Percentiles rank a stretch among this genome's conserved stretches.
These are phyloP conservation scores for Pichia deserticola DNA, from an alignment of 805 yeast species.

Conservation along the genomic window DNA sequence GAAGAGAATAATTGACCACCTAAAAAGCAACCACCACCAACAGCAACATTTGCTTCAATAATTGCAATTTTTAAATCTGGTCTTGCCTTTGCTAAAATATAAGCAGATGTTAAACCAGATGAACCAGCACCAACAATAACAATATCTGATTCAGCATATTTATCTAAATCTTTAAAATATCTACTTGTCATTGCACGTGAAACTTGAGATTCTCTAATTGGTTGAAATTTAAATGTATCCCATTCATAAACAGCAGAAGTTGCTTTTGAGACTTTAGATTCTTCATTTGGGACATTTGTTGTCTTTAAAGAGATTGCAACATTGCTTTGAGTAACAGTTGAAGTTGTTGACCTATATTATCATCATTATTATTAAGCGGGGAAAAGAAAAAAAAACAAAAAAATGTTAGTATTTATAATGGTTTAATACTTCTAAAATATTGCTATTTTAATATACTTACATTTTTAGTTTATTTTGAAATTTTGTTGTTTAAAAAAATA, in stretches of 20 bases:
- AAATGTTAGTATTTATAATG: too few species aligned
- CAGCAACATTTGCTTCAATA: conserved; percentile 66
- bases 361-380: too few species aligned
- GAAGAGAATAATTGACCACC: conserved; percentile 75
- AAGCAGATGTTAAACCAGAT: conserved; percentile 72
- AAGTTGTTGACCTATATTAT: neutral
- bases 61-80: conserved; percentile 71
- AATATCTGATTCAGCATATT: conserved; percentile 66
- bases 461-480: too few species aligned
- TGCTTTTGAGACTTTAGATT: conserved; percentile 24
- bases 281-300: conserved; percentile 17
- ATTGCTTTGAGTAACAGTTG: neutral
- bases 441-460: too few species aligned
- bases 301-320: conserved; percentile 17
- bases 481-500: too few species aligned
- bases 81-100: conserved; percentile 60
- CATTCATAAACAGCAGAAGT: conserved; percentile 40
- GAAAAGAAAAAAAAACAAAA: too few species aligned
- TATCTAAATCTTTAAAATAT: conserved; percentile 65
- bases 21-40: conserved; percentile 77
- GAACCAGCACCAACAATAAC: conserved; percentile 77
- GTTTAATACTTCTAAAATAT: too few species aligned
- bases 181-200: conserved; percentile 75
- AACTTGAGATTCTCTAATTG: conserved; percentile 71
- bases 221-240: conserved; percentile 61